Conservation (phyloP, 192 early-diverging fungal species). For the Bifiguratus adelaidae region DNA sequence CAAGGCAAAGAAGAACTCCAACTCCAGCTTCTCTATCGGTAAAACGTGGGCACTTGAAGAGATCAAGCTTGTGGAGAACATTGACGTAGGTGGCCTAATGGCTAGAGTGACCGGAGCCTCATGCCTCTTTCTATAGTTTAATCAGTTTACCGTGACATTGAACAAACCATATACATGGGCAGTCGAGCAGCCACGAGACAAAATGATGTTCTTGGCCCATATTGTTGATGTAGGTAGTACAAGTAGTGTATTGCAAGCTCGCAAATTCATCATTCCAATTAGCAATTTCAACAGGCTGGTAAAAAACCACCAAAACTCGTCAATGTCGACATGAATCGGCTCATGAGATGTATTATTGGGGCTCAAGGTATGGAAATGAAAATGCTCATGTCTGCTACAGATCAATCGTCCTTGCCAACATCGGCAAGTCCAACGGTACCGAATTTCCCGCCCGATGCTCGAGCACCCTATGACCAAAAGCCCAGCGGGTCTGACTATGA, state of each 20-base stretch:
- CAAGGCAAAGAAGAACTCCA: slow-evolving; percentile 35
- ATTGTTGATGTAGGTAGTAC: slow-evolving; percentile 12
- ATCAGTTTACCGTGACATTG: slow-evolving; percentile 33
- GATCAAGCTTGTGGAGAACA: slow-evolving; percentile 28
- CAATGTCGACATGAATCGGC: slow-evolving; percentile 32
- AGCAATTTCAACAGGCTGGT: slow-evolving; percentile 27
- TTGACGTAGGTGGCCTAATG: slow-evolving; percentile 28
- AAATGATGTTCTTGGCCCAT: slow-evolving; percentile 32
- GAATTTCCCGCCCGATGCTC: too few species aligned
- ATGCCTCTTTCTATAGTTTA: slow-evolving; percentile 15
- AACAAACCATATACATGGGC: slow-evolving; percentile 41
- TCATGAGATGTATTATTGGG: slow-evolving; percentile 25
- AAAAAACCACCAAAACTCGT: slow-evolving; percentile 32
- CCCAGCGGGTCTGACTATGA: too few species aligned
- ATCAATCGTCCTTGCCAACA: too few species aligned
- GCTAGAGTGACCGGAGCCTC: background rate
- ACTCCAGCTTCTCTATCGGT: slow-evolving; percentile 39
- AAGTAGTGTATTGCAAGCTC: background rate
- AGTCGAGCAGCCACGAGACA: slow-evolving; percentile 28
- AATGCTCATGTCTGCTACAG: too few species aligned
- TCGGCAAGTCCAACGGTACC: too few species aligned
- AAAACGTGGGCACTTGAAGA: slow-evolving; percentile 45
- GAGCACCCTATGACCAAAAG: too few species aligned
- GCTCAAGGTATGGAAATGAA: too few species aligned
- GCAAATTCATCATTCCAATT: background rate